Percentiles rank a stretch among this genome's conserved stretches.
phyloP scores from a whole-genome alignment of 371 early-diverging fungal species.

The Lichtheimia ramosa region DNA sequence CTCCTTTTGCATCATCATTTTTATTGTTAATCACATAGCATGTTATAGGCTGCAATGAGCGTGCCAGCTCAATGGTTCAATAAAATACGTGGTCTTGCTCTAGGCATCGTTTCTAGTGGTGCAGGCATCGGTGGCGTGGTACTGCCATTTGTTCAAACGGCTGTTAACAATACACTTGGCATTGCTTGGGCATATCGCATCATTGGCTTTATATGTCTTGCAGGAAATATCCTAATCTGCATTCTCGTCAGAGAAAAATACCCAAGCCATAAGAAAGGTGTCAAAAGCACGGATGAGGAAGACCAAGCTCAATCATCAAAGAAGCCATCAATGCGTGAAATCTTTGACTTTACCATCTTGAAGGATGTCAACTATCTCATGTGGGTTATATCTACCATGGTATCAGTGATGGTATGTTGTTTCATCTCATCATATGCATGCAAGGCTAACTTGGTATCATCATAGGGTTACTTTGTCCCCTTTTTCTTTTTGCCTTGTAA shows the following conservation, averaged over 20 bases:
- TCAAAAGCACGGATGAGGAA: neutral
- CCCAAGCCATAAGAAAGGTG: slow-evolving; percentile 2
- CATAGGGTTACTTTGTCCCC: slow-evolving; percentile 19
- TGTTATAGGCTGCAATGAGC: slow-evolving; percentile 26
- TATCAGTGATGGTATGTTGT: slow-evolving; percentile 7
- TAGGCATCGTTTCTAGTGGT: slow-evolving; percentile 79
- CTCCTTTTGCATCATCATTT: no score
- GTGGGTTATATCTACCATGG: slow-evolving; percentile 12
- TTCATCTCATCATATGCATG: neutral
- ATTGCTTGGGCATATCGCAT: slow-evolving; percentile 45
- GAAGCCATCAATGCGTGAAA: slow-evolving; percentile 6
- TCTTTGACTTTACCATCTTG: slow-evolving; percentile 12
- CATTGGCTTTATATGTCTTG: slow-evolving; percentile 17
- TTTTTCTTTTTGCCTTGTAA: slow-evolving; percentile 25
- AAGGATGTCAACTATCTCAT: slow-evolving; percentile 9
- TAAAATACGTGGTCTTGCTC: slow-evolving; percentile 67
- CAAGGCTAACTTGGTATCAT: neutral
- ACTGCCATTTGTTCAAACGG: slow-evolving; percentile 63
- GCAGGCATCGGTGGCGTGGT: slow-evolving; percentile 79
- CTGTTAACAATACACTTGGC: slow-evolving; percentile 56
- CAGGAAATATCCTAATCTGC: slow-evolving; percentile 12
- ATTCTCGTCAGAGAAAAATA: slow-evolving; percentile 19
- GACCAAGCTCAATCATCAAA: neutral
- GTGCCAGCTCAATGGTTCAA: slow-evolving; percentile 73
- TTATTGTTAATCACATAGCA: neutral